Base-by-base conservation (phyloP, 2,329 filamentous ascomycete species). In the Epichloe typhina region DNA sequence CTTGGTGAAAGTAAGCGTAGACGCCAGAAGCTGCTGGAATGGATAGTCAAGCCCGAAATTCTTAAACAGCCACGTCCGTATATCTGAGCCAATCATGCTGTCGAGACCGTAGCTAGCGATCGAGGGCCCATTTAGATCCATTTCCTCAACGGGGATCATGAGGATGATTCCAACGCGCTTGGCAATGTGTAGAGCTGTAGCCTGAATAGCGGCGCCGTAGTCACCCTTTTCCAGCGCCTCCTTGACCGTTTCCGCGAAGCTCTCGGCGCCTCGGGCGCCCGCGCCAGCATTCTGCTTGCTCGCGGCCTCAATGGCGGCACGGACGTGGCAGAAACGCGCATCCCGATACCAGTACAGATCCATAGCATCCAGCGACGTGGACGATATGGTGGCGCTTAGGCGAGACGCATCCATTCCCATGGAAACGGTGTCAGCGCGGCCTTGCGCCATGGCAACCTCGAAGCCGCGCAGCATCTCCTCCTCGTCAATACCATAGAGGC, bases 11-110 rank as follows among this genome's bases (percentile, higher is more conserved):
- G 62, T 65, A 46, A 68, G 53, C 1, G 55, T 61, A 2, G 62
- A 55, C 1, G 54, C 62, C 17, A 70, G 57, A n/a, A 69, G 58
- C 50, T 67, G 58, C 57, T 68, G 65, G 50, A 69, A 68, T 1
- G 66, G 65, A 35, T 69, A 58, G 52, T 72, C 67, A 1, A 69
- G 56, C 15, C 61, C 57, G 37, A 60, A 64, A 53, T 66, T 41
- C 60, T 63, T 58, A 66, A 67, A 17, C 21, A 68, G 54, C 62
- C 66, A 66, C 33, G 59, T 66, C 21, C 65, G 56, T 40, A 69
- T 48, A 57, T 69, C 66, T 1, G 64, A 61, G 1, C 63, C 65
- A 17, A 67, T 59, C 66, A 69, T 67, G 54, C 60, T 63, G 53
- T 69, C 66, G 1, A 68, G 47, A 2, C 66, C 66, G 47, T 67